phyloP scores from a whole-genome alignment of 176 grass and related monocot species.

The Saccharum officinarum region DNA sequence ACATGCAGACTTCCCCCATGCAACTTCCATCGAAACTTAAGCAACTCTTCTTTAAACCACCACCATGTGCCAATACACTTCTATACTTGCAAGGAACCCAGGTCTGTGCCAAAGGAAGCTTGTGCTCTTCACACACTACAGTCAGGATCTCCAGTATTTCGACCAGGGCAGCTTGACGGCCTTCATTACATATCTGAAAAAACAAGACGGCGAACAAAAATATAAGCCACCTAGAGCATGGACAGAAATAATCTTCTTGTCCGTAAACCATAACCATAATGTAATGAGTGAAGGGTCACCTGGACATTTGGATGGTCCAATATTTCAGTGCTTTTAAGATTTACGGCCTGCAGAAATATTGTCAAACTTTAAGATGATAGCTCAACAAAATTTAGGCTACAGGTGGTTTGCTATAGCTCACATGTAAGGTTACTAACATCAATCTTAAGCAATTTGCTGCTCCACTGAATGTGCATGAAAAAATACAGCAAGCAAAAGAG shows the following conservation, averaged over 20 bases:
- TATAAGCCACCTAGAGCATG: constrained; percentile 29
- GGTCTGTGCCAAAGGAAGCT: constrained; percentile 88
- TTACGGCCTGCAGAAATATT: constrained; percentile 72
- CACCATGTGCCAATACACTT: constrained; percentile 82
- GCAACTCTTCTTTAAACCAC: constrained; percentile 82
- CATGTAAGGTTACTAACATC: neutral
- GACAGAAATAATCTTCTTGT: neutral
- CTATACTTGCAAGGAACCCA: constrained; percentile 90
- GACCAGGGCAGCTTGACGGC: constrained; percentile 79
- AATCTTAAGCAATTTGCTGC: constrained; percentile 3
- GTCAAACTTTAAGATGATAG: neutral
- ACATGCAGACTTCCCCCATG: constrained; percentile 92
- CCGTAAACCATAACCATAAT: neutral
- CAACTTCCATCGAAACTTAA: constrained; percentile 90
- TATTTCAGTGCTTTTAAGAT: constrained; percentile 92
- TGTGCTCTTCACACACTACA: constrained; percentile 79
- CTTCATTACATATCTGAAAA: constrained; percentile 93
- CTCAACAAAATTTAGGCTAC: constrained; percentile 18
- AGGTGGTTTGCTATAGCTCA: neutral
- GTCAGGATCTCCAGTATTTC: constrained; percentile 90
- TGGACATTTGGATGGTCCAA: constrained; percentile 77
- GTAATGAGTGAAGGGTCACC: constrained; percentile 44
- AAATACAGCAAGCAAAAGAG: constrained; percentile 10
- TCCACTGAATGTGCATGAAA: constrained; percentile 16
- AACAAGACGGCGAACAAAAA: constrained; percentile 19